These are phyloP conservation scores for Emmonsiellopsis sp. DNA, from an alignment of 2,329 filamentous ascomycete species.

Conservation along the genomic window DNA sequence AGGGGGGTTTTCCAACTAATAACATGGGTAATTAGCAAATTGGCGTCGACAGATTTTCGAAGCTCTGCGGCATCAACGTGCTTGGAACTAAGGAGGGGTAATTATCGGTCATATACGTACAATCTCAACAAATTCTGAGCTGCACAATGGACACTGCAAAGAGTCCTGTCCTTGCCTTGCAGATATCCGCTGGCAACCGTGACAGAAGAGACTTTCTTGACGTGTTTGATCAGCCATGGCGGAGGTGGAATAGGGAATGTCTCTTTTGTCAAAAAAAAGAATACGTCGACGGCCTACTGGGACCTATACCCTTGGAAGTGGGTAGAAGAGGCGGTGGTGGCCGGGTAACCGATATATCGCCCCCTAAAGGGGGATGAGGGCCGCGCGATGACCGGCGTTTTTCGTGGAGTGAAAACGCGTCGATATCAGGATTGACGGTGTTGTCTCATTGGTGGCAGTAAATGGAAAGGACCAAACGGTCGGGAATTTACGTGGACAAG, in stretches of 20 bases:
- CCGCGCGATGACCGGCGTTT: too few relatives aligned
- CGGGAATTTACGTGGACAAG: too few relatives aligned
- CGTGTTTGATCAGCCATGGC: slow-evolving; percentile 25
- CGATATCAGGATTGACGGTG: too few relatives aligned
- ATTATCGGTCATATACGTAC: slow-evolving; percentile 45
- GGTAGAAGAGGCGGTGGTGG: too few relatives aligned
- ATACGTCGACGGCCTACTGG: too few relatives aligned
- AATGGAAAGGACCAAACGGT: too few relatives aligned
- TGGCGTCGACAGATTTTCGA: not conserved
- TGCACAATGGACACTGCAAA: slow-evolving; percentile 67
- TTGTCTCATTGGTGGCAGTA: too few relatives aligned
- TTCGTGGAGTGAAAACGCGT: too few relatives aligned
- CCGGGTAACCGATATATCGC: too few relatives aligned
- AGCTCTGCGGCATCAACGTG: not conserved
- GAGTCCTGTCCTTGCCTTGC: slow-evolving; percentile 56
- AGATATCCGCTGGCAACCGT: slow-evolving; percentile 75
- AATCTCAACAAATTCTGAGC: slow-evolving; percentile 74
- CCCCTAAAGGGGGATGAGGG: too few relatives aligned
- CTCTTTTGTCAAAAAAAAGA: too few relatives aligned
- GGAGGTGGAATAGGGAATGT: not conserved
- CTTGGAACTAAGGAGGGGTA: not conserved
- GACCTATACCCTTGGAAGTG: too few relatives aligned
- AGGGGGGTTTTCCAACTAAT: not conserved
- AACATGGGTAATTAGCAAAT: not conserved
- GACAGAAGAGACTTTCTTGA: slow-evolving; percentile 62